Conservation (phyloP, 2,329 filamentous ascomycete genomes). For the Pestalotiopsis sp. region DNA sequence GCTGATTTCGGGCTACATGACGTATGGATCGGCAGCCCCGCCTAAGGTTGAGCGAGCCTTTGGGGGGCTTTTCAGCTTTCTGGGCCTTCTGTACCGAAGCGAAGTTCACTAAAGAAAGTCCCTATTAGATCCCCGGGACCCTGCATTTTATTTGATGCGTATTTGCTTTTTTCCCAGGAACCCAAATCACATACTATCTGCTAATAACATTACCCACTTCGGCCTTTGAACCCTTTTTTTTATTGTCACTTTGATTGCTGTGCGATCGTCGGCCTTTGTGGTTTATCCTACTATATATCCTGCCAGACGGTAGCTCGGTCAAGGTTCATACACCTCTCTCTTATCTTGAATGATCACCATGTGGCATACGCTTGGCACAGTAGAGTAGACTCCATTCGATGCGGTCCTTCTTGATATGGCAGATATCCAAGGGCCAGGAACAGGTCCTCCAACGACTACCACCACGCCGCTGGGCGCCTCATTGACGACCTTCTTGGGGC, state of each 20-base stretch:
- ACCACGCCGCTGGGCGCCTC: constrained; percentile 8
- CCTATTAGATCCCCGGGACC: not conserved
- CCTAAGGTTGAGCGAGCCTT: not conserved
- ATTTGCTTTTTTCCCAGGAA: not conserved
- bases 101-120: not conserved
- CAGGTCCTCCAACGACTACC: not conserved
- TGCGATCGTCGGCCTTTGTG: not conserved
- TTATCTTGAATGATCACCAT: not conserved
- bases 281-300: not conserved
- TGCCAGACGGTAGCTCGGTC: not conserved
- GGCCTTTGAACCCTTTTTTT: not conserved
- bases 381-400: not conserved
- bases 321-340: not conserved
- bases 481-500: not conserved
- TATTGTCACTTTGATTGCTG: not conserved
- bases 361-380: not conserved
- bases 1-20: constrained; percentile 4
- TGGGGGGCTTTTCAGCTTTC: no score
- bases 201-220: not conserved
- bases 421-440: constrained; percentile 2
- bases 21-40: constrained; percentile 9
- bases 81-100: not conserved
- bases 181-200: not conserved
- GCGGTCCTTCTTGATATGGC: constrained; percentile 5
- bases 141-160: constrained; percentile 2